A percentile compares a stretch with the other conserved stretches of the same genome.
Conservation (phyloP, 176 grass and related monocot species). For the Carex littledalei region DNA sequence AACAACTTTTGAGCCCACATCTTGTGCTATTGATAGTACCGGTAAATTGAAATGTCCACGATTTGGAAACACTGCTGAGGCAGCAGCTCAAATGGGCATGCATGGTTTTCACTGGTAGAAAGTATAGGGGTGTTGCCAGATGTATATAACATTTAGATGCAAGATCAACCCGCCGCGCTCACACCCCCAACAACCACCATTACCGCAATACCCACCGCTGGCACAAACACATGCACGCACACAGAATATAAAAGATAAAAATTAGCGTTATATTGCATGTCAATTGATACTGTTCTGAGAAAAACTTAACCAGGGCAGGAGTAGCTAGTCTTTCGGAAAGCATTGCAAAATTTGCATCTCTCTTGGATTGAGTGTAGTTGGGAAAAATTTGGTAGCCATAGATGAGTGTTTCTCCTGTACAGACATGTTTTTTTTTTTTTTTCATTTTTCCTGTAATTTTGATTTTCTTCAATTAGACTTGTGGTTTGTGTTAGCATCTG, state of each 20-base stretch:
- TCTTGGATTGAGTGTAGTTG: not conserved
- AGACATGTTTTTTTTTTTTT: not conserved
- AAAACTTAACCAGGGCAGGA: not conserved
- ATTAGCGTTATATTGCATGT: not conserved
- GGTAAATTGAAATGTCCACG: not conserved
- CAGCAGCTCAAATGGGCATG: not conserved
- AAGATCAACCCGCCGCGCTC: not conserved
- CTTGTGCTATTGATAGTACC: constrained; percentile 17
- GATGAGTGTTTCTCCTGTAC: not conserved
- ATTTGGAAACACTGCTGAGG: not conserved
- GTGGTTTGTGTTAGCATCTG: not conserved
- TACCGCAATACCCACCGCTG: not conserved
- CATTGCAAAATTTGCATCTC: not conserved
- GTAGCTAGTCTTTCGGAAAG: not conserved
- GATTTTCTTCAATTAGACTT: not conserved
- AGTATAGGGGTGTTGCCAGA: not conserved
- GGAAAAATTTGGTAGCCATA: not conserved
- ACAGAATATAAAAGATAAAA: not conserved
- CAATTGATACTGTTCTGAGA: not conserved
- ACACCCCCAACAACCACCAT: too few relatives aligned
- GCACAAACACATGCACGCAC: too few relatives aligned
- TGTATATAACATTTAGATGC: not conserved
- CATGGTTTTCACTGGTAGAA: not conserved
- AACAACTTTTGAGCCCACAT: not conserved
- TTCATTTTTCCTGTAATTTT: not conserved